These are phyloP conservation scores for Ustilago esculenta DNA, from an alignment of 1,284 basidiomycete genomes.

Conservation along the genomic window DNA sequence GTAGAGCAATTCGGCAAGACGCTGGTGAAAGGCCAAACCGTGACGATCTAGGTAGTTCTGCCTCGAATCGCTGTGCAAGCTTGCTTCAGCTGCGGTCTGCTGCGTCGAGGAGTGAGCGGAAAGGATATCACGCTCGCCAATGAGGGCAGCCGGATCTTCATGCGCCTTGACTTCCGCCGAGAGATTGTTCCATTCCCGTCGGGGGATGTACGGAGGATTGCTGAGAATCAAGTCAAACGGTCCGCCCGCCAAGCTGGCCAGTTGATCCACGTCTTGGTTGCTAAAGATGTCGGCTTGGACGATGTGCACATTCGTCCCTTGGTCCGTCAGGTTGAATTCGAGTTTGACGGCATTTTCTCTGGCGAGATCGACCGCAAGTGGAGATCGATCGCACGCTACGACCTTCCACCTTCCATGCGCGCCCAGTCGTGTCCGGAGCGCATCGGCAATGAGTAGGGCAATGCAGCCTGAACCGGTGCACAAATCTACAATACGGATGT, in stretches of 20 bases:
- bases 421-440: constrained; percentile 12
- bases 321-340: neutral
- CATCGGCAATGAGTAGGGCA: constrained; percentile 31
- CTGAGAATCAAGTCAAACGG: constrained; percentile 34
- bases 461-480: constrained; percentile 42
- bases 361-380: constrained; percentile 22
- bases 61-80: neutral
- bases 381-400: constrained; percentile 31
- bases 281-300: constrained; percentile 31
- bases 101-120: neutral
- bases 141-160: constrained; percentile 38
- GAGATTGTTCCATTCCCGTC: constrained; percentile 24
- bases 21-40: constrained; percentile 27
- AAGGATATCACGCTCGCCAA: constrained; percentile 22
- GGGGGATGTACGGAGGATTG: constrained; percentile 46
- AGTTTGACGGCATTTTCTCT: constrained; percentile 31
- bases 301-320: constrained; percentile 9
- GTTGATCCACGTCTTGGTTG: constrained; percentile 14
- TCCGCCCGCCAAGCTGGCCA: constrained; percentile 9
- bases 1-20: constrained; percentile 22
- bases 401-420: constrained; percentile 11
- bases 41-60: constrained; percentile 12
- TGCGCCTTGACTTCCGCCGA: constrained; percentile 19
- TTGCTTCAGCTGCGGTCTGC: too few species aligned
- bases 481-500: constrained; percentile 21